These are phyloP conservation scores for Narthecium ossifragum DNA, from an alignment of 106 monocot species.

Conservation along the genomic window DNA sequence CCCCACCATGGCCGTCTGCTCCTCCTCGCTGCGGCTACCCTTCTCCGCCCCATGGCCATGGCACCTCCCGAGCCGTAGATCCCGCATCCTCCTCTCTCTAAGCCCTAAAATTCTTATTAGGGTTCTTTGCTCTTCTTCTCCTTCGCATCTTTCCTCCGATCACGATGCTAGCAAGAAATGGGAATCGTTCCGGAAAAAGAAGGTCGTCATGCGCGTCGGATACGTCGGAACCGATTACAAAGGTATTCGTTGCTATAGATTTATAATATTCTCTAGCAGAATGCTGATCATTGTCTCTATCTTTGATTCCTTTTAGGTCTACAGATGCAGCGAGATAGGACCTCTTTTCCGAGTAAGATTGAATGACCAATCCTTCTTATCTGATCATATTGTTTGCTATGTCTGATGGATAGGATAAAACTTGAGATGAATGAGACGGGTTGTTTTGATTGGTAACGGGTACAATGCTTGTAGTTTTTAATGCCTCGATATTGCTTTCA, in stretches of 20 bases:
- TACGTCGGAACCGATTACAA: slow-evolving; percentile 84
- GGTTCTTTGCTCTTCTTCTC: slow-evolving; percentile 9
- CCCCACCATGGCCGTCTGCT: too few species aligned
- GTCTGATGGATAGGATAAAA: too few species aligned
- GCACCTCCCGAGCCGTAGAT: neutral
- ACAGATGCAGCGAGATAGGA: slow-evolving; percentile 54
- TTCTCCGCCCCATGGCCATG: neutral
- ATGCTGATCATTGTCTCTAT: neutral
- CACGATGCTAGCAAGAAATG: slow-evolving; percentile 29
- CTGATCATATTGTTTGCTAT: too few species aligned
- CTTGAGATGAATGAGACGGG: too few species aligned
- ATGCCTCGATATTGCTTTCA: too few species aligned
- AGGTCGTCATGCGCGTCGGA: slow-evolving; percentile 88
- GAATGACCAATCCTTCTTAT: neutral
- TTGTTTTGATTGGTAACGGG: too few species aligned
- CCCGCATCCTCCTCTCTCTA: neutral
- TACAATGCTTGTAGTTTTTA: too few species aligned
- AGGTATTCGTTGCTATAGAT: slow-evolving; percentile 31
- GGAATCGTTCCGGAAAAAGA: slow-evolving; percentile 90
- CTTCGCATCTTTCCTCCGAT: slow-evolving; percentile 1
- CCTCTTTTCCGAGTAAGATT: slow-evolving; percentile 58
- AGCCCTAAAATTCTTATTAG: neutral
- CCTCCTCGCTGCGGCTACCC: neutral
- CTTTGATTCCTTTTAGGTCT: slow-evolving; percentile 38
- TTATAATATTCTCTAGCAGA: too few species aligned